A percentile compares a stretch with the other conserved stretches of the same genome.
Conservation (phyloP, 352 stramenopile species). For the Globisporangium yorkense region DNA sequence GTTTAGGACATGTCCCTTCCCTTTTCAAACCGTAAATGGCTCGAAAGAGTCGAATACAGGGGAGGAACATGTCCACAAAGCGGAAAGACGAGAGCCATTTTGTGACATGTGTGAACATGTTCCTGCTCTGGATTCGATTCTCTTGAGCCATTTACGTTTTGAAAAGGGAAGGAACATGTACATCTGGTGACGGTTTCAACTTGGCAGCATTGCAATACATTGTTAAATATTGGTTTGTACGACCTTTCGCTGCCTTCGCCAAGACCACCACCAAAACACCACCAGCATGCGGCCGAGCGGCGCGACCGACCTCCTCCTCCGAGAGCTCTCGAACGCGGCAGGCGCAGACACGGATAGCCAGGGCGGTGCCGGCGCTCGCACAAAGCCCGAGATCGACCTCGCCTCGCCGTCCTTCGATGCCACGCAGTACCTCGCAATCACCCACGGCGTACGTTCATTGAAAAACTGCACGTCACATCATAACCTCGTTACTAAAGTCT, state of each 20-base stretch:
- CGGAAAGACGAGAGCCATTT: too few species aligned
- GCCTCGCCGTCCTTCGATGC: slow-evolving; percentile 53
- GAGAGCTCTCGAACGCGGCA: background rate
- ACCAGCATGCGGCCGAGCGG: background rate
- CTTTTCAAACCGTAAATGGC: too few species aligned
- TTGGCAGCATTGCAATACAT: background rate
- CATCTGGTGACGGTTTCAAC: background rate
- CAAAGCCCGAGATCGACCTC: slow-evolving; percentile 42
- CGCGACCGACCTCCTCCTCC: background rate
- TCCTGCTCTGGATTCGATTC: too few species aligned
- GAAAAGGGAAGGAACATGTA: too few species aligned
- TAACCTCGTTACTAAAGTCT: background rate
- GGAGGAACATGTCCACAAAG: too few species aligned
- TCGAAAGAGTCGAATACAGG: too few species aligned
- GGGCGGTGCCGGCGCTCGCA: background rate
- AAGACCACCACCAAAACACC: background rate
- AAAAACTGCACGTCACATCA: background rate
- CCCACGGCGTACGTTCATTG: slow-evolving; percentile 42
- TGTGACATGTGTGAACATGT: too few species aligned
- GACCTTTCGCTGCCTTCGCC: background rate
- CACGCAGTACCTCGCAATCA: slow-evolving; percentile 52
- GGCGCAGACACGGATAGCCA: slow-evolving; percentile 3
- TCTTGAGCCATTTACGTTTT: too few species aligned
- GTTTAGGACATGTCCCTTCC: too few species aligned
- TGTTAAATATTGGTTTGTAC: background rate